Conservation (phyloP, 2,329 filamentous ascomycete species). For the Cercospora canescens region DNA sequence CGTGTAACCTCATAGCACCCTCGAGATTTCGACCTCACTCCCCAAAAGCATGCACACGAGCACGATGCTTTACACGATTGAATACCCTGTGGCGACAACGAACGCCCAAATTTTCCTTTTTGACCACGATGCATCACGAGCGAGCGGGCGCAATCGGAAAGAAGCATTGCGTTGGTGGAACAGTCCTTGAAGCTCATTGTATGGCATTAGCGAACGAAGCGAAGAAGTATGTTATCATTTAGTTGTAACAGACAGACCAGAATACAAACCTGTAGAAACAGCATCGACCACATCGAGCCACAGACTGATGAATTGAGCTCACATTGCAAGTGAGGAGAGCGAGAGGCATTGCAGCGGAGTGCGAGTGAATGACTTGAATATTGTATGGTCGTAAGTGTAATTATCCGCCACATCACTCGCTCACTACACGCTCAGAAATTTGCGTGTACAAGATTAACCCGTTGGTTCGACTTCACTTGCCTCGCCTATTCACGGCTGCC, state of each 20-base stretch:
- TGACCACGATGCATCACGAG: slow-evolving; percentile 7
- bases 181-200: slow-evolving; percentile 12
- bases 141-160: slow-evolving; percentile 10
- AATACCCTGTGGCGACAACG: slow-evolving; percentile 2
- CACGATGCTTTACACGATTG: background rate
- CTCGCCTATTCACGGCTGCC: too few species aligned
- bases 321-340: background rate
- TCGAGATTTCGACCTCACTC: background rate
- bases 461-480: too few species aligned
- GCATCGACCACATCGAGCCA: background rate
- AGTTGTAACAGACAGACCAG: slow-evolving; percentile 7
- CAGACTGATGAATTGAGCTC: background rate
- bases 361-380: background rate
- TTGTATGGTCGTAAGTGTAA: background rate
- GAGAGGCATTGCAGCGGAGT: background rate
- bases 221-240: slow-evolving; percentile 6
- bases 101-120: slow-evolving; percentile 1
- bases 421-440: too few species aligned
- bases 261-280: background rate
- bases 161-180: slow-evolving; percentile 12
- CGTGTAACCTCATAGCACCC: background rate
- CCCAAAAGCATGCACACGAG: background rate
- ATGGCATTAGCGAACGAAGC: slow-evolving; percentile 7
- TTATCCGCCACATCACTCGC: too few species aligned
- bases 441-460: too few species aligned